Evolutionary conservation across 2,329 filamentous ascomycete species (phyloP), one percentile per base, ranked within the genome.

Genomic region (Ophiosphaerella herpotricha): DNA sequence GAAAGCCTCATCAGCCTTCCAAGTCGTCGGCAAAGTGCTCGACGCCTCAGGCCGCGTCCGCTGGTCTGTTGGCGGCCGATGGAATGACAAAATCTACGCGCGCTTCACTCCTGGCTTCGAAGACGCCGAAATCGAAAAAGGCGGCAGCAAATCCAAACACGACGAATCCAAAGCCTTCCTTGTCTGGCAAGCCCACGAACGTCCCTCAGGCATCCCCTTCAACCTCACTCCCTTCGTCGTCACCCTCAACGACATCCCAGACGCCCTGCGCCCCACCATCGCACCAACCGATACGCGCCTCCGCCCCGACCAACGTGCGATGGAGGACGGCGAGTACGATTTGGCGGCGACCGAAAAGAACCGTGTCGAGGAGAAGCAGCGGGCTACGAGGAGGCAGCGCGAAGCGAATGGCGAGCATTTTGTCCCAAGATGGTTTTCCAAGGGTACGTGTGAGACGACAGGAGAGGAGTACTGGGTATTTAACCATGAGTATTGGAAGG

Each of bases 271-370:
- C 43, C 84, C 87, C 4, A 85, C 88, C 76, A 77, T 99, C 13
- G 89, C 94, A 33, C 94, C 94, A 0, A 99, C 94, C 0, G 94
- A 99, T 72, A 96, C 93, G 1, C 83, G 94, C n/a, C 79, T 96
- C 29, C 83, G 94, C 26, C 93, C 94, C 0, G 94, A 99, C 73
- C 94, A 99, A 77, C 83, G 94, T 9, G 94, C 94, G 2, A 99
- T 99, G 94, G 94, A 99, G 72, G 92, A 97, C 54, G 94, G 93
- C n/a, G 85, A 92, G 74, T 99, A 99, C 68, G 93, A 97, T 66
- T 81, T 94, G 52, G 94, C 94, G 1, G 94, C 93, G 0, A 84
- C 83, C 5, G 94, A 99, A 79, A 99, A 99, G 83, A 94, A 93
- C 67, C 82, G 94, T 1, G 84, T 99, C 0, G 94, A 99, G 74